A percentile compares a stretch with the other conserved stretches of the same genome.
These are phyloP conservation scores for Jacaranda copaia DNA, from an alignment of 257 asterid species.

Conservation along the genomic window DNA sequence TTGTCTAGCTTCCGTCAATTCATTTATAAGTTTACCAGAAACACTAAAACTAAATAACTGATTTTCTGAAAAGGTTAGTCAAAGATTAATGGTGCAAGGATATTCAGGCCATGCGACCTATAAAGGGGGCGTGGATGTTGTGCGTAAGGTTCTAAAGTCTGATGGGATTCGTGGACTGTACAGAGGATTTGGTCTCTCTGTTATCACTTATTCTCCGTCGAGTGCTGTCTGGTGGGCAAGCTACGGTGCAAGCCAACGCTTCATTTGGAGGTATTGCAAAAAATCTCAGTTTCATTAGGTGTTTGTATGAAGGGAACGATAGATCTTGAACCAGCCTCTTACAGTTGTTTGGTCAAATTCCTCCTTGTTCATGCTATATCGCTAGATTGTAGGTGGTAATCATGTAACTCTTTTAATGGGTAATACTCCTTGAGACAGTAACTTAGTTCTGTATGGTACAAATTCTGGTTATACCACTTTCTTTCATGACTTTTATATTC, in stretches of 20 bases:
- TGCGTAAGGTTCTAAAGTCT: conserved; percentile 75
- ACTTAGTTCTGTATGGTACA: conserved; percentile 14
- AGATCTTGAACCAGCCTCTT: conserved; percentile 11
- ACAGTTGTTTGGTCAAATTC: conserved; percentile 14
- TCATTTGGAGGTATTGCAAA: conserved; percentile 85
- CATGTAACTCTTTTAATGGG: not conserved
- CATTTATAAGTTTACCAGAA: not conserved
- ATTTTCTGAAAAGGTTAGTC: conserved; percentile 78
- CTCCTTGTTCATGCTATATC: conserved; percentile 19
- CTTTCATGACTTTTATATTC: not conserved
- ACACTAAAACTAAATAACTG: conserved; percentile 26
- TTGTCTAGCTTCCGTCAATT: not conserved
- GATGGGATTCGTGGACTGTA: conserved; percentile 95
- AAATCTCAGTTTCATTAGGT: conserved; percentile 24
- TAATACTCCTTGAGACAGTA: not conserved
- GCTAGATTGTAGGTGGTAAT: conserved; percentile 20
- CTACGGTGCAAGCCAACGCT: conserved; percentile 97
- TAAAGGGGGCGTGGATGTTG: conserved; percentile 84
- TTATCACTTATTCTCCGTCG: conserved; percentile 90
- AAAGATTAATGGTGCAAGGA: conserved; percentile 69
- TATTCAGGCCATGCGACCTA: conserved; percentile 62
- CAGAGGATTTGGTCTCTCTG: conserved; percentile 96
- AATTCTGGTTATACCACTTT: not conserved
- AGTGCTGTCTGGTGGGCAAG: conserved; percentile 99
- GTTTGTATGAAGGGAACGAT: conserved; percentile 6